Evolutionary conservation across 2,329 filamentous ascomycete genomes (phyloP).

Genomic region (Colletotrichum filicis): DNA sequence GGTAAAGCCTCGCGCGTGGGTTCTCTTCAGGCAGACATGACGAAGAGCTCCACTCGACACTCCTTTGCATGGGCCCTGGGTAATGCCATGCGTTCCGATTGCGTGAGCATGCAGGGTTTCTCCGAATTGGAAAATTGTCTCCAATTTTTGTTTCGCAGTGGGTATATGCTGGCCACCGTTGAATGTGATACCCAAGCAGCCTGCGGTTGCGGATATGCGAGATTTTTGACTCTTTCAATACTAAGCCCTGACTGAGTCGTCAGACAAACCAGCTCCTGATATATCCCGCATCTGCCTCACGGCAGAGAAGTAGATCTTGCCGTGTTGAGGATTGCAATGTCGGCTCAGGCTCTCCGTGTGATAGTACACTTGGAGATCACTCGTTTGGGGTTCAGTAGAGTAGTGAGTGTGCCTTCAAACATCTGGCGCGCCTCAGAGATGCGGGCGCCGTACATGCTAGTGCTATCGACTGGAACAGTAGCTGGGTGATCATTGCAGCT

Average conservation of each 20-base stretch:
- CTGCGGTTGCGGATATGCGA: not conserved
- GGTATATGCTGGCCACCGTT: conserved; percentile 10
- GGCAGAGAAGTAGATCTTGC: conserved; percentile 10
- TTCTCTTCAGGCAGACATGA: not conserved
- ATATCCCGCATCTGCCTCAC: conserved; percentile 1
- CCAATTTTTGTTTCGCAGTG: conserved; percentile 12
- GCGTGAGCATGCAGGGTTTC: conserved; percentile 14
- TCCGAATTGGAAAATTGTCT: conserved; percentile 19
- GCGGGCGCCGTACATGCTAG: not conserved
- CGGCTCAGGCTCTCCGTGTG: conserved; percentile 12
- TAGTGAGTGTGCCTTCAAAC: not conserved
- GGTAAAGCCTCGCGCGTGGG: conserved; percentile 3
- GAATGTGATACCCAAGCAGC: conserved; percentile 3
- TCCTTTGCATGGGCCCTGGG: conserved; percentile 6
- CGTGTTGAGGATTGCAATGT: not conserved
- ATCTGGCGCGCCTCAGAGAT: not conserved
- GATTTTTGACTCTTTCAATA: not conserved
- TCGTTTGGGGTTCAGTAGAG: conserved; percentile 8
- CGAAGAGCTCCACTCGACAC: conserved; percentile 1
- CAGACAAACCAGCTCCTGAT: not conserved
- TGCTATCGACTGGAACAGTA: not conserved
- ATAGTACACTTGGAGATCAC: not conserved
- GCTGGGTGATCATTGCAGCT: no score
- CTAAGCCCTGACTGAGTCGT: not conserved
- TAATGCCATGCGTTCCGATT: conserved; percentile 19